Evolutionary conservation across 306 rosid genomes (phyloP).

Genomic region (Quercus cerris): DNA sequence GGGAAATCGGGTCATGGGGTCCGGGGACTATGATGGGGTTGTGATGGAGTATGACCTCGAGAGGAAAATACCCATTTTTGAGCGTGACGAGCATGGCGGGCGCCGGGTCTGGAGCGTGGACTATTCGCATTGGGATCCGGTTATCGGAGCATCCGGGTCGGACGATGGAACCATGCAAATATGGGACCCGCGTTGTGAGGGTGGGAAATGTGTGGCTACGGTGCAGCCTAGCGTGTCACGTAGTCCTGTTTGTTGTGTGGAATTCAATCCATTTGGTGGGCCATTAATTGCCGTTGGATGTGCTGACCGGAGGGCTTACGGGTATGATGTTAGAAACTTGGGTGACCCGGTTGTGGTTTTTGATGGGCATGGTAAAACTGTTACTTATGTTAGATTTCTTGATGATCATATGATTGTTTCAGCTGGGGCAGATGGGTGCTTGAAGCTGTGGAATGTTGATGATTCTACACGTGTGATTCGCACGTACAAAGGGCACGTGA

Average conservation of each 20-base stretch:
- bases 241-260: constrained; percentile 52
- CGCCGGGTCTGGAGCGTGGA: constrained; percentile 68
- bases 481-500: constrained; percentile 50
- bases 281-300: constrained; percentile 51
- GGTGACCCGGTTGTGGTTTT: constrained; percentile 36
- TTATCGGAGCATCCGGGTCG: constrained; percentile 54
- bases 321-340: constrained; percentile 45
- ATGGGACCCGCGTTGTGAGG: constrained; percentile 58
- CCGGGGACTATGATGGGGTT: constrained; percentile 69
- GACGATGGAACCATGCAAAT: constrained; percentile 68
- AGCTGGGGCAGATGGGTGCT: constrained; percentile 45
- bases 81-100: constrained; percentile 71
- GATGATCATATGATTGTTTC: constrained; percentile 36
- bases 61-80: constrained; percentile 37
- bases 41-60: constrained; percentile 60
- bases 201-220: constrained; percentile 31
- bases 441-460: constrained; percentile 47
- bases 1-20: constrained; percentile 34
- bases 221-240: constrained; percentile 34
- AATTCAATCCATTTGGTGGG: constrained; percentile 40
- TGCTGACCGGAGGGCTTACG: constrained; percentile 53
- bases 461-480: constrained; percentile 25
- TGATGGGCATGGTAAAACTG: constrained; percentile 51
- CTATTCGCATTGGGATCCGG: constrained; percentile 38
- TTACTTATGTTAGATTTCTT: constrained; percentile 44